These are phyloP conservation scores for Entomortierella chlamydospora DNA, from an alignment of 192 early-diverging fungal genomes.

Conservation along the genomic window DNA sequence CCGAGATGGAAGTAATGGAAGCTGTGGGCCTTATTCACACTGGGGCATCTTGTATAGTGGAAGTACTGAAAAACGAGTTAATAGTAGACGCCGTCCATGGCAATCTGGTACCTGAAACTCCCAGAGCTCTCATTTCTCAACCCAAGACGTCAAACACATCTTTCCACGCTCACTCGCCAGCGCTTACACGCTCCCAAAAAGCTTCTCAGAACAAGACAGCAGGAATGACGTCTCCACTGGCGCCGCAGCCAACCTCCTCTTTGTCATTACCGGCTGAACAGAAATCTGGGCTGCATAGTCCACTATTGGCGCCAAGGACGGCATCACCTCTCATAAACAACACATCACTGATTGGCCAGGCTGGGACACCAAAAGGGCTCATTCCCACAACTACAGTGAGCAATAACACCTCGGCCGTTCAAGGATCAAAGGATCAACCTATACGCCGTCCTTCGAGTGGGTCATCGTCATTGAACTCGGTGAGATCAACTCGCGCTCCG, in stretches of 20 bases:
- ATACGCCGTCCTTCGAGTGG: background rate
- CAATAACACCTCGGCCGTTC: background rate
- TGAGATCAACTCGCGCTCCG: background rate
- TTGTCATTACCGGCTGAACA: background rate
- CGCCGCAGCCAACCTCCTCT: background rate
- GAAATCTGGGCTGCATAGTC: background rate
- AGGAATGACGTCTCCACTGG: background rate
- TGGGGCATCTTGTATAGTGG: background rate
- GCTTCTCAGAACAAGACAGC: background rate
- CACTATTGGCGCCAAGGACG: background rate
- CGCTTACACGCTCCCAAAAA: too few species aligned
- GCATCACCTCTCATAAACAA: background rate
- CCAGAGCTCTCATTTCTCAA: background rate
- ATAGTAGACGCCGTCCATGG: constrained; percentile 28
- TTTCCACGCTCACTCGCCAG: background rate
- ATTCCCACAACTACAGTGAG: background rate
- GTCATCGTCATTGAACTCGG: background rate
- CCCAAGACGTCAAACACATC: background rate
- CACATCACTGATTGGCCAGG: background rate
- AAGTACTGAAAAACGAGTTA: constrained; percentile 27
- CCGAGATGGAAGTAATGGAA: background rate
- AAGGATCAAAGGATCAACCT: background rate
- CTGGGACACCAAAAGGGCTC: background rate
- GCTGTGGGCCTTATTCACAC: constrained; percentile 20
- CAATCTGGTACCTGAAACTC: background rate